These are phyloP conservation scores for Alternaria ventricosa DNA, from an alignment of 2,329 filamentous ascomycete genomes.

Conservation along the genomic window DNA sequence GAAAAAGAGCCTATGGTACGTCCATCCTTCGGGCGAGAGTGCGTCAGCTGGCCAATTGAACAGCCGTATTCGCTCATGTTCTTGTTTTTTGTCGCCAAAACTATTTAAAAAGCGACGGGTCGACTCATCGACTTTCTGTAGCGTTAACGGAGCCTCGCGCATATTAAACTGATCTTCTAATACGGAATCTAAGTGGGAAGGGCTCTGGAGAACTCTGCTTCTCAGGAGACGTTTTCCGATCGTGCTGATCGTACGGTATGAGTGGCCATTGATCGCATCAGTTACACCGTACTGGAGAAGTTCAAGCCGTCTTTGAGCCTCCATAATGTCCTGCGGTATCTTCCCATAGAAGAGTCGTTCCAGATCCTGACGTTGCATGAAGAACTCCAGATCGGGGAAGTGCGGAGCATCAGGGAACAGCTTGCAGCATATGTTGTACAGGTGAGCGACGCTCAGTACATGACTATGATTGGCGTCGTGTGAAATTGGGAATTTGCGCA, in stretches of 20 bases:
- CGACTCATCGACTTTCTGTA: background rate
- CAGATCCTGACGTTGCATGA: background rate
- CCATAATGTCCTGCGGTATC: accelerated
- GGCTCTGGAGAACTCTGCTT: background rate
- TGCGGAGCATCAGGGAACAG: background rate
- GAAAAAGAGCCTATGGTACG: background rate
- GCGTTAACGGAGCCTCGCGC: no score
- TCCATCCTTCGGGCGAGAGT: accelerated
- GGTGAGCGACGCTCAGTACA: background rate
- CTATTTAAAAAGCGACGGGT: background rate
- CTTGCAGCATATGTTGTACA: background rate
- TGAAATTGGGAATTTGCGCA: accelerated
- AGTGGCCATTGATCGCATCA: background rate
- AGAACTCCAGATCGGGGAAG: background rate
- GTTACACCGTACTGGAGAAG: accelerated
- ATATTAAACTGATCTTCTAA: background rate
- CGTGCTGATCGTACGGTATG: background rate
- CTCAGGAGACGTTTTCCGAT: background rate
- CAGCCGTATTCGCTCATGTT: background rate
- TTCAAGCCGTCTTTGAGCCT: background rate
- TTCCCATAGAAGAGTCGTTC: background rate
- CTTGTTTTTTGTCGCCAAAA: background rate
- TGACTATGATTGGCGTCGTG: accelerated
- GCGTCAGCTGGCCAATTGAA: background rate
- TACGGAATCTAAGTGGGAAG: accelerated